Base-by-base conservation (phyloP, 1,284 basidiomycete genomes). In the Fomitopsis pinicola region DNA sequence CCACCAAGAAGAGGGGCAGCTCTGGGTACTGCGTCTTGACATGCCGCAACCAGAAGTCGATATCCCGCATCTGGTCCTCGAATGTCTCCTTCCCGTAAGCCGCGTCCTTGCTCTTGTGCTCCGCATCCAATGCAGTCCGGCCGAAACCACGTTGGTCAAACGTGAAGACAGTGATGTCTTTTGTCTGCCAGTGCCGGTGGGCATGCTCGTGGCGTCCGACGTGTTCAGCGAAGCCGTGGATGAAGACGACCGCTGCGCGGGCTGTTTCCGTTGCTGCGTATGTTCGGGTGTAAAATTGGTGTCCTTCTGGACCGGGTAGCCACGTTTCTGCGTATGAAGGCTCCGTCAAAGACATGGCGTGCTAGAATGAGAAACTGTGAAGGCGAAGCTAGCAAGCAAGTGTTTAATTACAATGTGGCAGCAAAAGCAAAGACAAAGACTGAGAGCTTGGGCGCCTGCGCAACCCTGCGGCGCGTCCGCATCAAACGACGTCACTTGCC, bases 91-190 rank as follows among this genome's bases (percentile, higher is more conserved):
- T 87, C 3, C 82, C 90, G 69, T 88, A 92, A 30, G 78, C 66
- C 61, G 82, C 82, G 52, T 72, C 72, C 64, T 79, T 82, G 73
- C 74, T 78, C 66, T 73, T 73, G 55, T 80, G 75, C 60, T 75
- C 75, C 26, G 55, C 30, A 67, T 91, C 89, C 61, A 81, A 78
- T 2, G 87, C 89, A 1, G 94, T 97, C 52, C 82, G 77, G 1
- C 95, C 95, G 71, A 90, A 95, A 0, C 95, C 95, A 56, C 95
- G 84, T 76, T 93, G 89, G 77, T 97, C 95, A 70, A 84, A 93
- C 0, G 92, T 80, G 65, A 93, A 88, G 33, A 94, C 78, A 28
- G 83, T 82, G 66, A 94, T 80, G 1, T 83, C 86, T 26, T 78
- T 77, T 26, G 79, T 75, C 8, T 86, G 76, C 65, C 87, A 81